Evolutionary conservation across 257 asterid genomes (phyloP), one percentile per base, ranked within the genome.

Genomic region (Euphrasia confusa): DNA sequence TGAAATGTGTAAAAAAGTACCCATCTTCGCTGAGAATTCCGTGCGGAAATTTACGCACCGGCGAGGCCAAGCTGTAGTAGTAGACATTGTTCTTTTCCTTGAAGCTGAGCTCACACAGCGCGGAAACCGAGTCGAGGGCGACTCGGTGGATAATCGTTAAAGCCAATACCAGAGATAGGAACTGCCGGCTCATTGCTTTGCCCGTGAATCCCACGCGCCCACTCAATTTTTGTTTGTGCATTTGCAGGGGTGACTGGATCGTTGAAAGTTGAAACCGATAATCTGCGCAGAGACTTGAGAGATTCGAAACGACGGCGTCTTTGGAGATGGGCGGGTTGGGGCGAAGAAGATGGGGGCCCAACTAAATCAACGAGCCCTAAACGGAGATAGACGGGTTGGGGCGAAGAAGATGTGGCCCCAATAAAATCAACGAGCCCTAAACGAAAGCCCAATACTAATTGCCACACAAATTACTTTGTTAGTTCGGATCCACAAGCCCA

Each of bases 11-110:
- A 12, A 66, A 14, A 48, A 72, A 53, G 61, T 84, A 92, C 99
- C 97, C 99, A 74, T 92, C 99, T 86, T 92, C 99, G 72, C 99
- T 86, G 74, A 77, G 90, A 74, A 89, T 74, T 14, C 97, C 99
- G 54, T 92, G 96, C 37, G 95, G 97, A 50, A 75, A 92, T 58
- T 69, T 68, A 50, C 66, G 76, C 59, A 86, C 69, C 17, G 97
- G 85, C 35, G 88, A 68, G 44, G 81, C 78, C 83, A 92, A 78
- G 73, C 72, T 77, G 75, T 84, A 92, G 68, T 66, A 54, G 59
- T 92, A 92, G 35, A 86, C 80, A 79, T 76, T 84, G 75, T 79
- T 80, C 71, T 74, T 71, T 58, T 79, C 83, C 61, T 68, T 70
- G 71, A 83, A 77, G 72, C 80, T 86, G 71, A 86, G 80, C 75